Conservation (phyloP, 371 early-diverging fungal species). For the Rhizopus microsporus region DNA sequence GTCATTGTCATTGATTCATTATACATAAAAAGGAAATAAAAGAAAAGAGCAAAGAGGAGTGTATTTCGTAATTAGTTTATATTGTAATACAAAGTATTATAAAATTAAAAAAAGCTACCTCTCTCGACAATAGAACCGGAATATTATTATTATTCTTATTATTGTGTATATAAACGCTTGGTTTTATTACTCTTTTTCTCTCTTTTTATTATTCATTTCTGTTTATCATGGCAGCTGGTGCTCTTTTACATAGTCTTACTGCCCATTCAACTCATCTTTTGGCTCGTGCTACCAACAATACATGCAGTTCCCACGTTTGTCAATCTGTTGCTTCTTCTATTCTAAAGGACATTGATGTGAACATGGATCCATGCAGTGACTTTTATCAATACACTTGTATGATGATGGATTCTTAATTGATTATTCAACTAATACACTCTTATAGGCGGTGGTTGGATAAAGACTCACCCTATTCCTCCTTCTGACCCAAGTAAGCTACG, state of each 20-base stretch:
- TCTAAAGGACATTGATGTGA: constrained; percentile 33
- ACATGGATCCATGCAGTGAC: constrained; percentile 42
- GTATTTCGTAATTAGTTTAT: constrained; percentile 3
- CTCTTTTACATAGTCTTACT: constrained; percentile 6
- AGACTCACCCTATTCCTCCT: constrained; percentile 42
- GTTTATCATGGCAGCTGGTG: not conserved
- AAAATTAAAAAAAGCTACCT: constrained; percentile 1
- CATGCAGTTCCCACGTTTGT: constrained; percentile 15
- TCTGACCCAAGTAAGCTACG: constrained; percentile 35
- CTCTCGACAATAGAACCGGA: not conserved
- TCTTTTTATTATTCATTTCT: not conserved
- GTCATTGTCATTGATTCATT: not conserved
- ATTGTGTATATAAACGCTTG: not conserved
- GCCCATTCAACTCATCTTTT: constrained; percentile 11
- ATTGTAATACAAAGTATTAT: not conserved
- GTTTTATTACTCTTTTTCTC: not conserved
- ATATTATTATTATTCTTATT: not conserved
- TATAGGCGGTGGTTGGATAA: constrained; percentile 54
- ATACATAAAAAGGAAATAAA: not conserved
- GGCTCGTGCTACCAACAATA: constrained; percentile 6
- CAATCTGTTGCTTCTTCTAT: constrained; percentile 11
- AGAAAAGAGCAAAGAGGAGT: not conserved
- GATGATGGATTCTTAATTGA: not conserved
- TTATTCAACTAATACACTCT: not conserved
- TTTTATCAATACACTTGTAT: constrained; percentile 59